Conservation (phyloP, 805 yeast species). For the Metschnikowia kofuensis region DNA sequence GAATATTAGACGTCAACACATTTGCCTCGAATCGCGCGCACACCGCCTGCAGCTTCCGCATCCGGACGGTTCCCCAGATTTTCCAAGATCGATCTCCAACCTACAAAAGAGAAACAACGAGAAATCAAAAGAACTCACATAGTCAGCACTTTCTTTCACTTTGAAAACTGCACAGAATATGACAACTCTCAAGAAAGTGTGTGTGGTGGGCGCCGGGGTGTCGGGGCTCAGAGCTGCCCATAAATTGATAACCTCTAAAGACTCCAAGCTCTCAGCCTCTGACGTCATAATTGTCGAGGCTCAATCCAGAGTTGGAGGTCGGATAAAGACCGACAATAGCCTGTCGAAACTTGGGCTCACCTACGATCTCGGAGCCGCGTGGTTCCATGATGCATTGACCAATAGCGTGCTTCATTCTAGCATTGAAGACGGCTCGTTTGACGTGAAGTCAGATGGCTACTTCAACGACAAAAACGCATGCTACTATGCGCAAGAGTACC, state of each 20-base stretch:
- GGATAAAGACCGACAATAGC: conserved; percentile 18
- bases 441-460: conserved; percentile 29
- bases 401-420: conserved; percentile 62
- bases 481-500: conserved; percentile 23
- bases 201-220: conserved; percentile 25
- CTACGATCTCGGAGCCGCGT: conserved; percentile 79
- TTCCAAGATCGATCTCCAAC: background rate
- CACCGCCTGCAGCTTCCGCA: background rate
- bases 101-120: no score
- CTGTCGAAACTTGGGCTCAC: conserved; percentile 20
- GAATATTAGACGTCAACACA: no score
- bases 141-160: background rate
- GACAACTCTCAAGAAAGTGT: conserved; percentile 7
- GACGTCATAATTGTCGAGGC: conserved; percentile 25
- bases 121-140: no score
- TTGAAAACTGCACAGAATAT: background rate
- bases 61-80: background rate
- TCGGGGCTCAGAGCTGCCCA: conserved; percentile 27
- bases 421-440: conserved; percentile 19
- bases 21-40: background rate
- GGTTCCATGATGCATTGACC: conserved; percentile 82
- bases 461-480: conserved; percentile 46
- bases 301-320: conserved; percentile 24
- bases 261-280: conserved; percentile 12
- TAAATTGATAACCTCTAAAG: conserved; percentile 19